A percentile compares a stretch with the other conserved stretches of the same genome.
phyloP scores from a whole-genome alignment of 495 filamentous ascomycete species.

The Xylaria palmicola region DNA sequence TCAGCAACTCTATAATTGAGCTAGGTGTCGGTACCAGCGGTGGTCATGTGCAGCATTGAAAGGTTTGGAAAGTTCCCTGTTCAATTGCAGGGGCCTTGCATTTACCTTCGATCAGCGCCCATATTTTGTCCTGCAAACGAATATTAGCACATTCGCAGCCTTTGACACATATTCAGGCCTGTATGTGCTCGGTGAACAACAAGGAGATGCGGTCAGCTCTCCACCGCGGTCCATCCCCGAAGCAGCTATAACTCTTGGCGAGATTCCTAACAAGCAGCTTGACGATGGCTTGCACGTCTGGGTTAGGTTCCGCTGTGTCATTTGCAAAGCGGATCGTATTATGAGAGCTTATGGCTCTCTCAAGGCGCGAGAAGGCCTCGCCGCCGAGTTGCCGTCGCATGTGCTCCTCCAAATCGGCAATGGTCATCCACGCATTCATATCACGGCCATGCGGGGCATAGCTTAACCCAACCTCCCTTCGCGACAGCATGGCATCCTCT shows the following conservation, averaged over 20 bases:
- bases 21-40: too few species aligned
- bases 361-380: conserved; percentile 16
- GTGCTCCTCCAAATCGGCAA: conserved; percentile 18
- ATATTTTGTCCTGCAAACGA: neutral
- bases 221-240: conserved; percentile 14
- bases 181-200: conserved; percentile 4
- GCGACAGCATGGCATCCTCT: conserved; percentile 9
- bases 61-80: too few species aligned
- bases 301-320: neutral
- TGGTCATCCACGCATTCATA: conserved; percentile 14
- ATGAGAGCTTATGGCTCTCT: too few species aligned
- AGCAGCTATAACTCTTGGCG: conserved; percentile 12
- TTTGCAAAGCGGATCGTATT: too few species aligned
- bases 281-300: neutral
- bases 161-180: neutral
- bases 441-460: conserved; percentile 17
- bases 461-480: conserved; percentile 11
- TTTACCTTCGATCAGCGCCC: too few species aligned
- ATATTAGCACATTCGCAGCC: neutral
- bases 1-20: too few species aligned
- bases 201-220: neutral
- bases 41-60: too few species aligned
- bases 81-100: too few species aligned
- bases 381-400: conserved; percentile 18
- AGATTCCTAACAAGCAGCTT: conserved; percentile 4